Base-by-base conservation (phyloP, 441 rosid species). In the Erodium trifolium region DNA sequence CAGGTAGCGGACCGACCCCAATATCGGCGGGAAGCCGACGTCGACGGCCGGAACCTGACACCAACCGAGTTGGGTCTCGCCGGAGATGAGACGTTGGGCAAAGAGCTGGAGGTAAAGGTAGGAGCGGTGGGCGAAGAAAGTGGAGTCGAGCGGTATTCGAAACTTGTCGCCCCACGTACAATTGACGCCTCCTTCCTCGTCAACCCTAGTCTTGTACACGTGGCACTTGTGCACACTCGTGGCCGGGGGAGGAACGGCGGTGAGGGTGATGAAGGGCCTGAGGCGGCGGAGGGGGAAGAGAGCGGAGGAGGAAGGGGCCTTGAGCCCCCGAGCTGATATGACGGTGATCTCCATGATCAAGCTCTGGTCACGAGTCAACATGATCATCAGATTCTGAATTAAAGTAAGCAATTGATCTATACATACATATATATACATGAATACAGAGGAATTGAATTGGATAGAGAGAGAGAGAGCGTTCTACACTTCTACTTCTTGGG, bases 151-250 rank as follows among this genome's bases (percentile, higher is more conserved):
- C 0, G 87, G 82, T 1, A 87, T 49, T 12, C 64, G 69, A 59
- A 87, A 85, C 68, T 77, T 85, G 69, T 87, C 84, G 13, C 82
- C 84, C 92, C 92, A 87, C 0, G 73, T 72, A 16, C 87, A 87
- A 73, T 80, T 78, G 0, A 75, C 68, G 7, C 89, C 91, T 17
- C 84, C 85, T 5, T 64, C 73, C 63, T 79, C 80, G 57, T 85
- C 88, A 12, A 81, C 73, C 68, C 81, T 76, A 0, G 88, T 83
- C 14, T 17, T 34, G 73, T 74, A 76, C 34, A 51, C 66, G 5
- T 31, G 78, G 75, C 67, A 4, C 23, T 37, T 65, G 43, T 23
- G 27, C 27, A n/a, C n/a, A n/a, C n/a, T n/a, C n/a, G n/a, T 35
- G 41, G 41, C 4, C 41, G 41, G 41, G 5, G 43, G 43, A 5